Percentiles rank a stretch among this genome's conserved stretches.
Evolutionary conservation across 768 basidiomycete genomes (phyloP).

Genomic region (Grammothele lineata): DNA sequence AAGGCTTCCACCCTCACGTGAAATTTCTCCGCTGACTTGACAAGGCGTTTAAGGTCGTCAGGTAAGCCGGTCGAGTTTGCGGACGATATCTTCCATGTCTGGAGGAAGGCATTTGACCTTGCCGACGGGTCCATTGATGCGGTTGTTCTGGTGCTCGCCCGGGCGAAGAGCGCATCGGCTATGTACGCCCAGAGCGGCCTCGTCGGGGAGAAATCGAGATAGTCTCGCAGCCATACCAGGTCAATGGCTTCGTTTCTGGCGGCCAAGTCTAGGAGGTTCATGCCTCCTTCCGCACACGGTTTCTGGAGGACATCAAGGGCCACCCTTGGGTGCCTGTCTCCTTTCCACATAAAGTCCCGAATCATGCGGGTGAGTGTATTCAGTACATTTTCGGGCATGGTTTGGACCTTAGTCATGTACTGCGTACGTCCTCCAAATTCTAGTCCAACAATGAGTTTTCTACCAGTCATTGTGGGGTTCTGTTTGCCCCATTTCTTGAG

Average conservation of each 20-base stretch:
- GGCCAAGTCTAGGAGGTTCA: not conserved
- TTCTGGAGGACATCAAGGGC: not conserved
- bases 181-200: conserved; percentile 9
- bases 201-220: conserved; percentile 2
- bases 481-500: no score
- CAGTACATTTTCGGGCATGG: conserved; percentile 15
- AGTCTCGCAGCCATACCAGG: conserved; percentile 8
- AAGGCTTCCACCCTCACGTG: no score
- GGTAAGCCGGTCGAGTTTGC: no score
- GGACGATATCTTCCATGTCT: no score
- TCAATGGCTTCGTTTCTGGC: conserved; percentile 15
- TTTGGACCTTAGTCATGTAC: conserved; percentile 12
- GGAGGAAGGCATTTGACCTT: no score
- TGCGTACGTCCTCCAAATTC: no score
- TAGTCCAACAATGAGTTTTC: no score
- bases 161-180: conserved; percentile 2
- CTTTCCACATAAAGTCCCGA: conserved; percentile 3
- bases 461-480: no score
- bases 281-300: not conserved
- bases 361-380: not conserved
- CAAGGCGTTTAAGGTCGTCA: no score
- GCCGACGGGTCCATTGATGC: no score
- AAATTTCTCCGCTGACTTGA: no score
- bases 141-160: not conserved
- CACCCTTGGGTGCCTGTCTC: not conserved